Percentiles rank a stretch among this genome's conserved stretches.
phyloP scores from a whole-genome alignment of 2,329 filamentous ascomycete genomes.

The Sporothrix luriei region DNA sequence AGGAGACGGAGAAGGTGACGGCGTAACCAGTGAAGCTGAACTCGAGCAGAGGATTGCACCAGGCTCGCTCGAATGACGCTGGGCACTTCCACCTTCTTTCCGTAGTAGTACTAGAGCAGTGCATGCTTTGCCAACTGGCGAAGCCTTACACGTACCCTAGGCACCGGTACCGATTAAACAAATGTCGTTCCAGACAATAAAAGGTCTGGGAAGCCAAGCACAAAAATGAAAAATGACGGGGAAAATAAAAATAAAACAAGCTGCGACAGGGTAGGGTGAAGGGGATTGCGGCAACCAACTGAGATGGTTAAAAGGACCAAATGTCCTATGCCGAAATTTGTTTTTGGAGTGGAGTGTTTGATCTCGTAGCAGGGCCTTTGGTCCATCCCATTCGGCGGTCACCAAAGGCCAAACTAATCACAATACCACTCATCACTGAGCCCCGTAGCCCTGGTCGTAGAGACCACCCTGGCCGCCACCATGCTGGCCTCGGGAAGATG shows the following conservation, averaged over 20 bases:
- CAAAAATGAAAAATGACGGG: conserved; percentile 27
- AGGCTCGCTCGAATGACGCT: neutral
- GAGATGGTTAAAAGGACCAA: conserved; percentile 20
- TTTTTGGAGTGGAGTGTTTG: neutral
- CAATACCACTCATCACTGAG: conserved; percentile 17
- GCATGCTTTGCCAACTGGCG: neutral
- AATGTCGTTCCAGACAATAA: neutral
- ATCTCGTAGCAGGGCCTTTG: neutral
- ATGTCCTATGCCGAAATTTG: conserved; percentile 26
- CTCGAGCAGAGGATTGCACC: neutral
- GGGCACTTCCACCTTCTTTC: conserved; percentile 1
- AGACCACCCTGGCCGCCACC: conserved; percentile 33
- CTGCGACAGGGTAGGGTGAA: conserved; percentile 12
- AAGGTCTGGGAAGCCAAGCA: neutral
- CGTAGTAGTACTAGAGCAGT: neutral
- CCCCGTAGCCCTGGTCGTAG: conserved; percentile 45
- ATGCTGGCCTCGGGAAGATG: conserved; percentile 68
- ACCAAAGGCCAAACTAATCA: neutral
- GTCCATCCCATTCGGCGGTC: conserved; percentile 14
- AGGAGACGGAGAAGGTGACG: conserved; percentile 5
- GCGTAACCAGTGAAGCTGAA: neutral
- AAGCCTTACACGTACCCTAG: neutral
- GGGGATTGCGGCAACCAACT: conserved; percentile 17
- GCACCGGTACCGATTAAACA: conserved; percentile 11
- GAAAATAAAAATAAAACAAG: neutral